Conservation (phyloP, 1,284 basidiomycete genomes). For the Blastosporella zonata region DNA sequence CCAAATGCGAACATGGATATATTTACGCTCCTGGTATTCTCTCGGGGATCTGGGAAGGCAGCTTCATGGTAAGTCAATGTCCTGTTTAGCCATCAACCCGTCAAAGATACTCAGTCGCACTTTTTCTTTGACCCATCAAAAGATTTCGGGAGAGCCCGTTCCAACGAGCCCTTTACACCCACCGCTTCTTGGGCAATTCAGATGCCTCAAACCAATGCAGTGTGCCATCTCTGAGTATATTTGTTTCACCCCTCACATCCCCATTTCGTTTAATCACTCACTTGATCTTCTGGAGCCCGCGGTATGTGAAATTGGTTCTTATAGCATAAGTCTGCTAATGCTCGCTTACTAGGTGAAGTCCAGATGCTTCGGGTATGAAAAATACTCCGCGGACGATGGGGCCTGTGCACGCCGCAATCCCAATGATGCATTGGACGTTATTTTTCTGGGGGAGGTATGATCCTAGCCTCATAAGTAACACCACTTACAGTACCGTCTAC, state of each 20-base stretch:
- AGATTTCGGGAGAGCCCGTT: slow-evolving; percentile 15
- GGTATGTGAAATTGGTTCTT: slow-evolving; percentile 10
- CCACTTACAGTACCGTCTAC: slow-evolving; percentile 9
- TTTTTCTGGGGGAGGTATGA: slow-evolving; percentile 40
- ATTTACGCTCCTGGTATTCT: slow-evolving; percentile 41
- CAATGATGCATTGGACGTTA: slow-evolving; percentile 28
- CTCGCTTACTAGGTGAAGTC: slow-evolving; percentile 19
- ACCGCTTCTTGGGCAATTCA: slow-evolving; percentile 26
- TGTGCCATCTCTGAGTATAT: slow-evolving; percentile 38
- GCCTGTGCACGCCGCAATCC: slow-evolving; percentile 15
- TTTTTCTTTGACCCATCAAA: not conserved
- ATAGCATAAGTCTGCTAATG: not conserved
- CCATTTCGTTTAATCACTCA: slow-evolving; percentile 20
- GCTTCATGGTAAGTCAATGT: slow-evolving; percentile 42
- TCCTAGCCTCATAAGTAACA: not conserved
- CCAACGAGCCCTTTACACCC: slow-evolving; percentile 12
- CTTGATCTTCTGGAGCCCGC: slow-evolving; percentile 19
- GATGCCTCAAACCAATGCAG: slow-evolving; percentile 41
- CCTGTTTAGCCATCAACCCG: not conserved
- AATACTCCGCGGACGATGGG: slow-evolving; percentile 15
- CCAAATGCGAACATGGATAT: slow-evolving; percentile 19
- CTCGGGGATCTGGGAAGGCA: slow-evolving; percentile 56
- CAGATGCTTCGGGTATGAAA: slow-evolving; percentile 26
- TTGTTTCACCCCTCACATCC: slow-evolving; percentile 28
- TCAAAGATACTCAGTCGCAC: not conserved